Evolutionary conservation across 208 protist species (phyloP).

Genomic region (Porcisia deanei): DNA sequence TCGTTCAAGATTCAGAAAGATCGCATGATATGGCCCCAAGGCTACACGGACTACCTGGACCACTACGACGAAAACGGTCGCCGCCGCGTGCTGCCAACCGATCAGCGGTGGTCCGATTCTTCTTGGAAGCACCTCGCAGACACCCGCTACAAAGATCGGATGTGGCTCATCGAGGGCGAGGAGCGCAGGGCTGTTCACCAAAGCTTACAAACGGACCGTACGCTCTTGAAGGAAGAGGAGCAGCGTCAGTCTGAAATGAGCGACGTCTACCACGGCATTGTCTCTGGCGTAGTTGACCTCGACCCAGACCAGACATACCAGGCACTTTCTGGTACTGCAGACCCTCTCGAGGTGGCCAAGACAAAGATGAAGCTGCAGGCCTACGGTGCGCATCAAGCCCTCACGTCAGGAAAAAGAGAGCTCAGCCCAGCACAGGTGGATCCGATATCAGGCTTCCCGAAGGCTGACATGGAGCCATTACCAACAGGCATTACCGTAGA

Average conservation of each 20-base stretch:
- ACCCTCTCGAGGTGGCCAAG: constrained; percentile 82
- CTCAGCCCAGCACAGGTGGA: constrained; percentile 47
- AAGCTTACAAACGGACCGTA: constrained; percentile 60
- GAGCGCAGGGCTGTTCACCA: constrained; percentile 86
- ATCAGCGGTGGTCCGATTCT: constrained; percentile 88
- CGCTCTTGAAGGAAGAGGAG: constrained; percentile 73
- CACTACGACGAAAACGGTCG: constrained; percentile 89
- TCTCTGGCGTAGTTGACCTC: constrained; percentile 77
- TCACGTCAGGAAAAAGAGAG: constrained; percentile 37
- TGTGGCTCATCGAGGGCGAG: constrained; percentile 91
- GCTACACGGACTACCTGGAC: constrained; percentile 92
- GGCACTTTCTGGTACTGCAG: constrained; percentile 77
- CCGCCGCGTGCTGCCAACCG: constrained; percentile 79
- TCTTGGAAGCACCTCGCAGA: constrained; percentile 91
- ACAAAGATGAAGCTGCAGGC: constrained; percentile 88
- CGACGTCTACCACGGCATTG: constrained; percentile 77
- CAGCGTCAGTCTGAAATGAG: constrained; percentile 84
- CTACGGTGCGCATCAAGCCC: constrained; percentile 73
- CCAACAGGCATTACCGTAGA: constrained; percentile 84
- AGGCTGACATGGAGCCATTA: constrained; percentile 72
- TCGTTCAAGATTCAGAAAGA: constrained; percentile 89
- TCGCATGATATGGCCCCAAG: constrained; percentile 92
- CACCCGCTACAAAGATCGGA: constrained; percentile 85
- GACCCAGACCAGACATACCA: constrained; percentile 89
- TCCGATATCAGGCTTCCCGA: constrained; percentile 79